phyloP scores from a whole-genome alignment of 139 green algal genomes.

The Volvox africanus region DNA sequence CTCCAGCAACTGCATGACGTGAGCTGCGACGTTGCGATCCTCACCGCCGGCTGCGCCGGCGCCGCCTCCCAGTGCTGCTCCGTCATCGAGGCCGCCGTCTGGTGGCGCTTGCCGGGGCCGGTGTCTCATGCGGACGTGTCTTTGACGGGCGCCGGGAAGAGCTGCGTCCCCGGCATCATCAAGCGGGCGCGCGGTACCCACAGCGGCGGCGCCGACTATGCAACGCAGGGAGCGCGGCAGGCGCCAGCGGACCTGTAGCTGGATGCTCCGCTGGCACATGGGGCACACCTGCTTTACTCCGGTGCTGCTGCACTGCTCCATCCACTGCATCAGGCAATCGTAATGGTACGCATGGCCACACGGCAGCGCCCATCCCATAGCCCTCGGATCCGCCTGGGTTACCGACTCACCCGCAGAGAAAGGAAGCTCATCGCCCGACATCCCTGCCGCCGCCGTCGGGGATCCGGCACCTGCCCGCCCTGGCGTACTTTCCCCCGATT shows the following conservation, averaged over 20 bases:
- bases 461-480: no score
- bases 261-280: constrained; percentile 83
- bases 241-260: constrained; percentile 68
- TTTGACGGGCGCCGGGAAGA: no score
- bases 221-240: constrained; percentile 27
- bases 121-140: no score
- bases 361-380: constrained; percentile 61
- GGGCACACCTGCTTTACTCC: constrained; percentile 75
- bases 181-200: background rate
- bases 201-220: background rate
- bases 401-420: background rate
- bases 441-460: background rate
- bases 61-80: background rate
- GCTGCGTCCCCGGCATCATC: background rate
- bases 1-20: constrained; percentile 45
- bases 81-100: background rate
- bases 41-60: background rate
- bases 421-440: background rate
- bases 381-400: background rate
- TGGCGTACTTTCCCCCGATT: no score
- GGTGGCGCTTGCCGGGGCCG: background rate
- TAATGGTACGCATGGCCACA: constrained; percentile 87
- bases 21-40: background rate
- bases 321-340: constrained; percentile 82
- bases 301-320: constrained; percentile 78